A percentile compares a stretch with the other conserved stretches of the same genome.
Evolutionary conservation across 352 stramenopile species (phyloP).

Genomic region (Blastocystis sp.): DNA sequence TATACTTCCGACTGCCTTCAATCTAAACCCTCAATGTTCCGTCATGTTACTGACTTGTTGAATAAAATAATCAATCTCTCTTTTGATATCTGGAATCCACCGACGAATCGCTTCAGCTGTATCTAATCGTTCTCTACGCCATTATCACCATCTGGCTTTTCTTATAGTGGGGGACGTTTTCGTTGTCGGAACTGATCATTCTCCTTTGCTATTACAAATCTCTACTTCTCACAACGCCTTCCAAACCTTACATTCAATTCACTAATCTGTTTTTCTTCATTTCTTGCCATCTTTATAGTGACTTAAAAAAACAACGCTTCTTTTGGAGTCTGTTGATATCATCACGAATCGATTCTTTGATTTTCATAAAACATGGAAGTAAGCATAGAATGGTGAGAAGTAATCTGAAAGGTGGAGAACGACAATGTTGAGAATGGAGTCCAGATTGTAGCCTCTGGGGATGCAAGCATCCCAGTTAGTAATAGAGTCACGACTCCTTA

Average conservation of each 20-base stretch:
- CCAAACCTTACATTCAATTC: slow-evolving; percentile 22
- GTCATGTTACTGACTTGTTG: neutral
- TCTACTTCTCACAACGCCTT: neutral
- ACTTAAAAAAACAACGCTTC: neutral
- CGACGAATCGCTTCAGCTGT: slow-evolving; percentile 24
- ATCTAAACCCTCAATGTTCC: slow-evolving; percentile 7
- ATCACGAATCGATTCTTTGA: neutral
- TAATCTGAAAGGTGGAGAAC: slow-evolving; percentile 54
- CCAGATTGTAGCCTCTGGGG: slow-evolving; percentile 25
- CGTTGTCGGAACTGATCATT: slow-evolving; percentile 14
- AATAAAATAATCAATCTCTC: slow-evolving; percentile 63
- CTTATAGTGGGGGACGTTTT: slow-evolving; percentile 10
- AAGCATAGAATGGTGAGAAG: neutral
- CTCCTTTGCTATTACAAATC: slow-evolving; percentile 49
- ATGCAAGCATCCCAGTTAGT: neutral
- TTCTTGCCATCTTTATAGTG: slow-evolving; percentile 24
- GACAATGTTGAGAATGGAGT: slow-evolving; percentile 51
- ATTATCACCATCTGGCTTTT: neutral
- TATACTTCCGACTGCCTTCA: slow-evolving; percentile 54
- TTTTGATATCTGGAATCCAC: slow-evolving; percentile 58
- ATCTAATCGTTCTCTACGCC: slow-evolving; percentile 11
- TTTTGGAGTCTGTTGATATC: slow-evolving; percentile 1
- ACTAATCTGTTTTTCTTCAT: slow-evolving; percentile 54
- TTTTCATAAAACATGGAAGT: slow-evolving; percentile 40
- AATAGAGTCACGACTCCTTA: slow-evolving; percentile 90